Conservation (phyloP, 2,329 filamentous ascomycete species). For the Cladosporium oxysporum region DNA sequence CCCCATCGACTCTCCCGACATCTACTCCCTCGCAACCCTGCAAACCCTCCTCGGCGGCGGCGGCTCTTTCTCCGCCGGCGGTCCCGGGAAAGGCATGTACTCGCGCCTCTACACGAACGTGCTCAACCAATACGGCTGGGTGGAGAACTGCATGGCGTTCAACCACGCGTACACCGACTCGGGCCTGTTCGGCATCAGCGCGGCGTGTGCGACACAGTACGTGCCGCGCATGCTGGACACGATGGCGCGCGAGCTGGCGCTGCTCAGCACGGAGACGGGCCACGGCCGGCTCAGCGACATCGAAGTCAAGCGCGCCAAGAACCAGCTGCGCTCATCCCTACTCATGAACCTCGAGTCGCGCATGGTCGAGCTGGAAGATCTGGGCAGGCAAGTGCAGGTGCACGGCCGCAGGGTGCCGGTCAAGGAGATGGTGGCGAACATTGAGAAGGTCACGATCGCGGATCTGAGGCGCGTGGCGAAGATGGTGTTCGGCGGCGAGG, state of each 20-base stretch:
- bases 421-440: constrained; percentile 86
- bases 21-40: constrained; percentile 92
- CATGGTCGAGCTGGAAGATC: constrained; percentile 96
- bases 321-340: constrained; percentile 84
- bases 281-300: constrained; percentile 69
- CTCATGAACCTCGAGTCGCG: constrained; percentile 97
- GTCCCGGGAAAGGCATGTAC: constrained; percentile 99
- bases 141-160: constrained; percentile 92
- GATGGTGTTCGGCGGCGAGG: constrained; percentile 73
- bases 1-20: constrained; percentile 85
- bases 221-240: constrained; percentile 87
- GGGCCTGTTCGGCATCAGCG: constrained; percentile 90
- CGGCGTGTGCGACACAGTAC: constrained; percentile 76
- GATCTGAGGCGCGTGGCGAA: constrained; percentile 82
- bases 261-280: constrained; percentile 74
- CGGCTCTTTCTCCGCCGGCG: constrained; percentile 93
- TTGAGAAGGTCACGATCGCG: constrained; percentile 75
- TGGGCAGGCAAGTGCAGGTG: constrained; percentile 94
- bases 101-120: constrained; percentile 96
- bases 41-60: constrained; percentile 95
- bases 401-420: constrained; percentile 91
- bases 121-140: constrained; percentile 95
- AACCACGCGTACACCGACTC: constrained; percentile 97
- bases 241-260: constrained; percentile 86
- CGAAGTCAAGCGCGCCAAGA: constrained; percentile 93